A percentile compares a stretch with the other conserved stretches of the same genome.
Evolutionary conservation across 331 rosid species (phyloP).

Genomic region (Quercus tomentella): DNA sequence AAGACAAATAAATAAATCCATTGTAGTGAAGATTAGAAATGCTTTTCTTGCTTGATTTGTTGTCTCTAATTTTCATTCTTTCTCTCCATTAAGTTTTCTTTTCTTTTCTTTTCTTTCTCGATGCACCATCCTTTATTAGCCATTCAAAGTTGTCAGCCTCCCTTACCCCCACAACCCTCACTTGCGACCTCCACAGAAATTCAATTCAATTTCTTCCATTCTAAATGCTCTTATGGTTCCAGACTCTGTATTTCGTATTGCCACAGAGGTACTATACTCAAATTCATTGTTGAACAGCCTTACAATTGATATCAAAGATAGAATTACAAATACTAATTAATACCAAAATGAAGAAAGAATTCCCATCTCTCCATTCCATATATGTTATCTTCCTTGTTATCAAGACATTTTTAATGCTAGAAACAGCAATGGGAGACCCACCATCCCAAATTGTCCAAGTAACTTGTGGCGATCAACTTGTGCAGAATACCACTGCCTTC

Average conservation of each 20-base stretch:
- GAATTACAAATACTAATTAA: neutral
- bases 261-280: neutral
- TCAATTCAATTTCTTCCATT: too few relatives aligned
- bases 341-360: constrained; percentile 33
- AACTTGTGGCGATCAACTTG: constrained; percentile 43
- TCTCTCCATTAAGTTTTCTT: neutral
- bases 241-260: too few relatives aligned
- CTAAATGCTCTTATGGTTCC: too few relatives aligned
- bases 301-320: neutral
- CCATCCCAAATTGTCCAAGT: constrained; percentile 45
- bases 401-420: constrained; percentile 20
- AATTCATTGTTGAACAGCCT: constrained; percentile 5
- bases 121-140: too few relatives aligned
- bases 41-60: neutral
- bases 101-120: neutral
- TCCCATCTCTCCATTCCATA: neutral
- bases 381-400: constrained; percentile 23
- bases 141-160: too few relatives aligned
- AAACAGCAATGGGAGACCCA: constrained; percentile 54
- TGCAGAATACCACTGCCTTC: constrained; percentile 47
- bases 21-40: neutral
- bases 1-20: too few relatives aligned
- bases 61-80: neutral
- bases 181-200: too few relatives aligned
- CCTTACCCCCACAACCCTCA: too few relatives aligned